Conservation (phyloP, 208 protist species). For the Herpetomonas samuelpessoai region DNA sequence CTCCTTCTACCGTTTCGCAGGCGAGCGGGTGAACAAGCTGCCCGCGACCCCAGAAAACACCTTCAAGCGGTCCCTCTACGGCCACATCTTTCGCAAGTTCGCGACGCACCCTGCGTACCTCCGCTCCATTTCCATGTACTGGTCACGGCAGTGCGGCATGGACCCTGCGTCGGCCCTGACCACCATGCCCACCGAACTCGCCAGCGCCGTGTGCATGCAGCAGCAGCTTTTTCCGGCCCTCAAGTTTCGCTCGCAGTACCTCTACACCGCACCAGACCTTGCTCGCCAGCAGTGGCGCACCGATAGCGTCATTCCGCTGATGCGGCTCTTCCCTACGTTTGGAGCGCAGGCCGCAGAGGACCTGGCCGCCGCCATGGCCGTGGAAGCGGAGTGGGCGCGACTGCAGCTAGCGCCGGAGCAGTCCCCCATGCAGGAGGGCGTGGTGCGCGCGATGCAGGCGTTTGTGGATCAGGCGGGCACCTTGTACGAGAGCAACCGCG, state of each 20-base stretch:
- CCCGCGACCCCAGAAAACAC: slow-evolving; percentile 23
- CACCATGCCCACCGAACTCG: slow-evolving; percentile 69
- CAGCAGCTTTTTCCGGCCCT: slow-evolving; percentile 80
- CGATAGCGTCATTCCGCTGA: slow-evolving; percentile 75
- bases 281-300: slow-evolving; percentile 80
- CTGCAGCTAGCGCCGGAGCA: slow-evolving; percentile 46
- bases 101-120: slow-evolving; percentile 77
- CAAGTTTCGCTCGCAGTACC: slow-evolving; percentile 74
- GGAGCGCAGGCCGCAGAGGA: slow-evolving; percentile 73
- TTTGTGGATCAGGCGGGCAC: slow-evolving; percentile 59
- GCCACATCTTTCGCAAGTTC: slow-evolving; percentile 81
- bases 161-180: slow-evolving; percentile 30
- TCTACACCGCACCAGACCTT: slow-evolving; percentile 79
- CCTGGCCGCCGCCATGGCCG: slow-evolving; percentile 67
- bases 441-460: slow-evolving; percentile 46
- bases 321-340: slow-evolving; percentile 75
- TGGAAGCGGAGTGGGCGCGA: slow-evolving; percentile 75
- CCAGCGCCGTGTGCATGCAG: slow-evolving; percentile 62
- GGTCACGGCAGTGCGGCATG: slow-evolving; percentile 71
- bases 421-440: slow-evolving; percentile 59
- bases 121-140: slow-evolving; percentile 71
- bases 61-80: slow-evolving; percentile 73
- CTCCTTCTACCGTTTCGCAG: slow-evolving; percentile 72
- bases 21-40: slow-evolving; percentile 53
- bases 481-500: slow-evolving; percentile 61